phyloP scores from a whole-genome alignment of 139 green algal genomes.

The Gonium pectorale region DNA sequence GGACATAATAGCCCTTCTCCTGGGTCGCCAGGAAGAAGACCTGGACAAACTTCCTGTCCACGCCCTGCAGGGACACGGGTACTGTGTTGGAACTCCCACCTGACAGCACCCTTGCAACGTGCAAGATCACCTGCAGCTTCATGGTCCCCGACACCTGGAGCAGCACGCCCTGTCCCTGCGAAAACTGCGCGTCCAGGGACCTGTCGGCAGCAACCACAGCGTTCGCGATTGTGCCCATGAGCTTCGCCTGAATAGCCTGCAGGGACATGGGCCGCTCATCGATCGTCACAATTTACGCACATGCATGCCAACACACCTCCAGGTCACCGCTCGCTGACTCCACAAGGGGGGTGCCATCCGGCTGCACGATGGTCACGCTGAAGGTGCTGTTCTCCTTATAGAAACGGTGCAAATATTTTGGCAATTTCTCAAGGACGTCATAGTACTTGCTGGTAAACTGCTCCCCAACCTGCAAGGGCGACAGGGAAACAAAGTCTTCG shows the following conservation, averaged over 20 bases:
- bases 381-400: constrained; percentile 83
- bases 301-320: constrained; percentile 21
- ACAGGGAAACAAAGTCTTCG: too few relatives aligned
- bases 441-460: constrained; percentile 93
- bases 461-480: constrained; percentile 77
- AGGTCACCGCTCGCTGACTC: constrained; percentile 17
- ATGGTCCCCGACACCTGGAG: constrained; percentile 84
- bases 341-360: constrained; percentile 26
- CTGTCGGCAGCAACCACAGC: constrained; percentile 69
- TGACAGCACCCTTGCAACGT: too few relatives aligned
- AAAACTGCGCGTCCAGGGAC: constrained; percentile 87
- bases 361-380: constrained; percentile 71
- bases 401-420: constrained; percentile 84
- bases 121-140: constrained; percentile 52
- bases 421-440: constrained; percentile 77
- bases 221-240: constrained; percentile 66
- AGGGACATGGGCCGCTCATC: neutral
- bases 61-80: constrained; percentile 44
- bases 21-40: constrained; percentile 93
- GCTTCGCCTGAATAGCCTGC: constrained; percentile 86
- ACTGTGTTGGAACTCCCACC: too few relatives aligned
- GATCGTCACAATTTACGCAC: neutral
- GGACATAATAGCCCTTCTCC: constrained; percentile 91
- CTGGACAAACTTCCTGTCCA: constrained; percentile 83
- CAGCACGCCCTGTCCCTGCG: constrained; percentile 77